These are phyloP conservation scores for Rosa rugosa DNA, from an alignment of 306 rosid genomes.

Conservation along the genomic window DNA sequence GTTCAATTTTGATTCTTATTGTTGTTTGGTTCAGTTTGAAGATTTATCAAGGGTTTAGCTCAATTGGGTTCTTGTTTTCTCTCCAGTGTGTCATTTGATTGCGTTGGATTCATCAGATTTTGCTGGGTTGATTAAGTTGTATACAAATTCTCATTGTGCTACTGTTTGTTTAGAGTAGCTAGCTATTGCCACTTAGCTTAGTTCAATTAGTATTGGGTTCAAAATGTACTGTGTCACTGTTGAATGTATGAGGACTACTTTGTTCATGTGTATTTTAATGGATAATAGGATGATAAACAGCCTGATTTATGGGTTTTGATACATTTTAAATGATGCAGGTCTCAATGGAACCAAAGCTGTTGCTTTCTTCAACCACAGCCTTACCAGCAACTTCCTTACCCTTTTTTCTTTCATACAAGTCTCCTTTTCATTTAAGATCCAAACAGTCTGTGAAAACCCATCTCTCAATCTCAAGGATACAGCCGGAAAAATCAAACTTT, in stretches of 20 bases:
- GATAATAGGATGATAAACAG: not conserved
- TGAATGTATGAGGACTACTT: not conserved
- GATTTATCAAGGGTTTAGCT: not conserved
- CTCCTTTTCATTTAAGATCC: conserved; percentile 33
- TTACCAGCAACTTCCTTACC: conserved; percentile 49
- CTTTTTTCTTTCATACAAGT: conserved; percentile 44
- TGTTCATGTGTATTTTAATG: not conserved
- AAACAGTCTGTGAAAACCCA: conserved; percentile 35
- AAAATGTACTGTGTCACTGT: not conserved
- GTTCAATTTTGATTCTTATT: not conserved
- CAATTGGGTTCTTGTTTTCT: not conserved
- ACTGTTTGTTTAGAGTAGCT: not conserved
- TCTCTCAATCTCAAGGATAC: conserved; percentile 19
- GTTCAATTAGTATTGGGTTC: not conserved
- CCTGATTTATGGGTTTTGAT: not conserved
- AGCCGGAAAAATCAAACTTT: conserved; percentile 50
- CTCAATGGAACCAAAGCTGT: conserved; percentile 53
- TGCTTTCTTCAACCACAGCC: conserved; percentile 40
- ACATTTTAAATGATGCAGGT: not conserved
- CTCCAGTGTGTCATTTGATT: not conserved
- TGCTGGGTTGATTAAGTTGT: not conserved
- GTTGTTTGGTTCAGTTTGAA: not conserved
- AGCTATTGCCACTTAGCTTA: not conserved
- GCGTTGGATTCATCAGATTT: not conserved
- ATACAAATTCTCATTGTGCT: not conserved